phyloP scores from a whole-genome alignment of 2,329 filamentous ascomycete species.

The Xylariaceae sp. region DNA sequence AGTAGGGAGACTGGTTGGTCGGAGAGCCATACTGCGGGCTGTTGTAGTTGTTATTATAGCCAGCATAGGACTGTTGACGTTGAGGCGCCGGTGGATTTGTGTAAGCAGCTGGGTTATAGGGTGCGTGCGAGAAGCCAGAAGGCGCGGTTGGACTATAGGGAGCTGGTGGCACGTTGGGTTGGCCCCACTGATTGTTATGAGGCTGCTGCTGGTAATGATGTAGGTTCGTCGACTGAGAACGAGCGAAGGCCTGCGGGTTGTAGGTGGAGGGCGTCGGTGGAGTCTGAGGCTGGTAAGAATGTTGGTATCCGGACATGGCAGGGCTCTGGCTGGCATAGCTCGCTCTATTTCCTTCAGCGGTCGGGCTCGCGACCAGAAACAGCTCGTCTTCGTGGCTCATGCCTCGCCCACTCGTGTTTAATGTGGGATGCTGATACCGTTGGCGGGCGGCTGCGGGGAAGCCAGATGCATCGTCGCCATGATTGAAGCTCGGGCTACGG shows the following conservation, averaged over 20 bases:
- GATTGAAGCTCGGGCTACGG: conserved; percentile 71
- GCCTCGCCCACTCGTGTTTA: conserved; percentile 33
- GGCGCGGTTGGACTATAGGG: conserved; percentile 36
- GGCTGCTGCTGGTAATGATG: conserved; percentile 50
- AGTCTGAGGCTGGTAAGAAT: conserved; percentile 47
- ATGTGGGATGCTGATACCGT: conserved; percentile 29
- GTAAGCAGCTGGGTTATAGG: conserved; percentile 62
- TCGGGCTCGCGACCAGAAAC: conserved; percentile 54
- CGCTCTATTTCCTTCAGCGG: conserved; percentile 32
- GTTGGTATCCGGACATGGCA: conserved; percentile 51
- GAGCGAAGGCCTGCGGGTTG: conserved; percentile 67
- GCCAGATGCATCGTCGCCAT: conserved; percentile 67
- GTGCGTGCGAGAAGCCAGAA: conserved; percentile 47
- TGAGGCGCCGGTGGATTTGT: conserved; percentile 47
- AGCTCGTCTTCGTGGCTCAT: conserved; percentile 55
- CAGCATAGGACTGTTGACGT: conserved; percentile 50
- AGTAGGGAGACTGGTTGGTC: conserved; percentile 31
- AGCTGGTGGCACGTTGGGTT: conserved; percentile 31
- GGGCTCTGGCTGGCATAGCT: conserved; percentile 44
- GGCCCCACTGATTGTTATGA: conserved; percentile 28
- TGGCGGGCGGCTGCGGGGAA: conserved; percentile 37
- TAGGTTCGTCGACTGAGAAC: conserved; percentile 51
- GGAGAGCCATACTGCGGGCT: conserved; percentile 33
- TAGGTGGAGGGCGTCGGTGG: conserved; percentile 55
- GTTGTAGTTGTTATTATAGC: conserved; percentile 44